A percentile compares a stretch with the other conserved stretches of the same genome.
phyloP scores from a whole-genome alignment of 2,329 filamentous ascomycete genomes.

The Ophiocordyceps camponoti-floridani region DNA sequence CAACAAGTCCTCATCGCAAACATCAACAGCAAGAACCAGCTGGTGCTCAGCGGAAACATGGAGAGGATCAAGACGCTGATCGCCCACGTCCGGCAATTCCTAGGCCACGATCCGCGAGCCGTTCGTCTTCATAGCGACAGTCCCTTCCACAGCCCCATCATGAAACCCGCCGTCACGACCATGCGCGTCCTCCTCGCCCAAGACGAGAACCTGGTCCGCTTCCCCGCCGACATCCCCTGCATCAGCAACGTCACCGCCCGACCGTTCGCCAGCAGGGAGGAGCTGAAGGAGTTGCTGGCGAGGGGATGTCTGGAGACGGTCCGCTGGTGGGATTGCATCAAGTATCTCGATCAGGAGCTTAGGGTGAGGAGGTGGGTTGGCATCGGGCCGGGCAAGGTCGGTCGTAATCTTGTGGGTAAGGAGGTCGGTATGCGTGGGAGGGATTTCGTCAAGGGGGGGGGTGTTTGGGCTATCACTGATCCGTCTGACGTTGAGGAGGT shows the following conservation, averaged over 20 bases:
- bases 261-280: constrained; percentile 54
- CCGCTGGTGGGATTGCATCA: constrained; percentile 85
- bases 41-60: constrained; percentile 79
- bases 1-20: constrained; percentile 85
- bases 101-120: constrained; percentile 77
- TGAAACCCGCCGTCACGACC: constrained; percentile 64
- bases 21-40: constrained; percentile 91
- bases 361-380: constrained; percentile 76
- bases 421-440: constrained; percentile 75
- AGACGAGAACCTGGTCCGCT: constrained; percentile 49
- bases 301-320: constrained; percentile 83
- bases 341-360: constrained; percentile 69
- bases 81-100: constrained; percentile 72
- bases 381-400: constrained; percentile 85
- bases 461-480: constrained; percentile 81
- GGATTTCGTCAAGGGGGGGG: constrained; percentile 68
- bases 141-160: constrained; percentile 82
- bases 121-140: constrained; percentile 75
- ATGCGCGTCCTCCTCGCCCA: constrained; percentile 53
- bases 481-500: constrained; percentile 59
- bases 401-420: constrained; percentile 82
- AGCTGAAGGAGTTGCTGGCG: constrained; percentile 64
- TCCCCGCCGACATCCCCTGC: constrained; percentile 58
- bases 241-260: constrained; percentile 73
- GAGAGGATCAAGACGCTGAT: constrained; percentile 66